Percentiles rank a stretch among this genome's conserved stretches.
Conservation (phyloP, 768 basidiomycete genomes). For the Psilocybe azurescens region DNA sequence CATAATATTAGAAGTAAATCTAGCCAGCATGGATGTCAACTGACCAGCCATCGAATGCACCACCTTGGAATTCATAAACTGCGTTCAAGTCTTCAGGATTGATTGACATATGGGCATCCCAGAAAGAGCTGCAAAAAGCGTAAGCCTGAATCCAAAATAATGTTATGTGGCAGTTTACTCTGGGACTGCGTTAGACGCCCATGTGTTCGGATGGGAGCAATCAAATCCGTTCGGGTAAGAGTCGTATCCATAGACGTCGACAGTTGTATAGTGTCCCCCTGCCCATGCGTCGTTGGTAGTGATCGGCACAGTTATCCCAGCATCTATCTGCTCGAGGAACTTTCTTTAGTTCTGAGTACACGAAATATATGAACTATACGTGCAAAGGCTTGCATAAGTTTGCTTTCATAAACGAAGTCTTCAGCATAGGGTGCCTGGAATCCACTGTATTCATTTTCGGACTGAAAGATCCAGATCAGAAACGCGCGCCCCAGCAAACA, state of each 20-base stretch:
- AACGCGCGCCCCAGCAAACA: too few relatives aligned
- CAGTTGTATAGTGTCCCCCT: conserved; percentile 47
- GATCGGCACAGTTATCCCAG: conserved; percentile 52
- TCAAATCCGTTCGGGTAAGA: conserved; percentile 61
- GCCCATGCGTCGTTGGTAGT: conserved; percentile 54
- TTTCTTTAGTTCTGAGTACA: not conserved
- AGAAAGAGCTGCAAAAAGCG: conserved; percentile 36
- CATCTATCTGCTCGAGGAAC: conserved; percentile 35
- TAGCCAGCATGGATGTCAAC: conserved; percentile 8
- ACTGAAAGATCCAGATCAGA: conserved; percentile 29
- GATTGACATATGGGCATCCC: conserved; percentile 39
- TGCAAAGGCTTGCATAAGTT: conserved; percentile 40
- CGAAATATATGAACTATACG: not conserved
- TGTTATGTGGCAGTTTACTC: conserved; percentile 27
- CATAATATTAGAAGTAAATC: not conserved
- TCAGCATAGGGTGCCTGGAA: conserved; percentile 43
- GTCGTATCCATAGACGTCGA: conserved; percentile 57
- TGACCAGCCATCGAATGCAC: conserved; percentile 54
- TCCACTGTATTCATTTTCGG: conserved; percentile 60
- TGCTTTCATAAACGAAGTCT: conserved; percentile 44
- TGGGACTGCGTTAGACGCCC: conserved; percentile 49
- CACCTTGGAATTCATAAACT: conserved; percentile 54
- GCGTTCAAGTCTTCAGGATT: conserved; percentile 45
- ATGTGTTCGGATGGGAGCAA: conserved; percentile 50
- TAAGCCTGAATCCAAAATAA: not conserved